phyloP scores from a whole-genome alignment of 495 filamentous ascomycete genomes.

The Aspergillus mulundensis region DNA sequence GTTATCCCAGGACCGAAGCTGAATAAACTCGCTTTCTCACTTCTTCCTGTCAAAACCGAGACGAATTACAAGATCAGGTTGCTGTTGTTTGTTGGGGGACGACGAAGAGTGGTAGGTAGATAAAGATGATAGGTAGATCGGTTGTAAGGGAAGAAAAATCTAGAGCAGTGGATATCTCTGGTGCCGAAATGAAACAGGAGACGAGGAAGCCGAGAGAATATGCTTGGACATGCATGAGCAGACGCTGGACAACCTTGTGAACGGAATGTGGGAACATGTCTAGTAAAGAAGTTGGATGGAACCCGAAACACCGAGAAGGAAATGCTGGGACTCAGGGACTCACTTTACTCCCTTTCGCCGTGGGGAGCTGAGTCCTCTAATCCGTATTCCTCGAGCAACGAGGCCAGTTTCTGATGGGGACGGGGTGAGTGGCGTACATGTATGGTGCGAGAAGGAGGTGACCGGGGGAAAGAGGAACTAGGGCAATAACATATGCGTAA shows the following conservation, averaged over 20 bases:
- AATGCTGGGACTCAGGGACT: not conserved
- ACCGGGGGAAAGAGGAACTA: not conserved
- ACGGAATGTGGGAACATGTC: not conserved
- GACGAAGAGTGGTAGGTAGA: not conserved
- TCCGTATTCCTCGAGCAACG: too few species aligned
- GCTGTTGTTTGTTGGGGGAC: not conserved
- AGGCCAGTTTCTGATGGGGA: not conserved
- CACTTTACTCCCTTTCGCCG: not conserved
- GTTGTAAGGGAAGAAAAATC: not conserved
- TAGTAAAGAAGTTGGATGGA: not conserved
- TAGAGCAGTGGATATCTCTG: slow-evolving; percentile 5
- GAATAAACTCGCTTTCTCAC: too few species aligned
- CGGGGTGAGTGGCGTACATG: not conserved
- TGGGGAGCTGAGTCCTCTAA: not conserved
- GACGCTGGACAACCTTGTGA: not conserved
- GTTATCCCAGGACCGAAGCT: too few species aligned
- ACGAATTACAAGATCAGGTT: too few species aligned
- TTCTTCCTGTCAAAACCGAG: too few species aligned
- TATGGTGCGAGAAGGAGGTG: not conserved
- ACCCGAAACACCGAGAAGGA: not conserved
- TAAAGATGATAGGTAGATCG: not conserved
- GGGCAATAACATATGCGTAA: not conserved
- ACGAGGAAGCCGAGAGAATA: slow-evolving; percentile 10
- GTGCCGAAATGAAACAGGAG: not conserved
- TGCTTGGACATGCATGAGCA: not conserved